phyloP scores from a whole-genome alignment of 1,139 yeast species.

The Suhomyces taliae region DNA sequence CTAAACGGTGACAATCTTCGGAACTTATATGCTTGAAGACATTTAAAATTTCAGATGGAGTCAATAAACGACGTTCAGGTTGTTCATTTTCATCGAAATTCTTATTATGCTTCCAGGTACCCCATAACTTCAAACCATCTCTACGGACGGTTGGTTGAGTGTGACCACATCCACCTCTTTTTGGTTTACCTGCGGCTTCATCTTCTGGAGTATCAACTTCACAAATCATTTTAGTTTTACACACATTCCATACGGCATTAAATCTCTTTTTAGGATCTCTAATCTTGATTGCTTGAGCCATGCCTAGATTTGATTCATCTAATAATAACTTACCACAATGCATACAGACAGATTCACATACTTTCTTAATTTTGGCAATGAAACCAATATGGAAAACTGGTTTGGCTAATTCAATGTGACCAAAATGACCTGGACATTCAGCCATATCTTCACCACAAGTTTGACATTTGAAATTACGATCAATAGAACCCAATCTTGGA shows the following conservation, averaged over 20 bases:
- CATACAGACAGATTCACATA: slow-evolving; percentile 96
- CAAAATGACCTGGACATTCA: slow-evolving; percentile 99
- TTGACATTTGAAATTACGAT: slow-evolving; percentile 95
- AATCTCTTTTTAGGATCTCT: slow-evolving; percentile 95
- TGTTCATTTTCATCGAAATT: slow-evolving; percentile 76
- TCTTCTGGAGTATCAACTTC: slow-evolving; percentile 83
- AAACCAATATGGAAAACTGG: slow-evolving; percentile 98
- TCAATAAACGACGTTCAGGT: slow-evolving; percentile 87
- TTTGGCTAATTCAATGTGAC: slow-evolving; percentile 96
- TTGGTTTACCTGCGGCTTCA: slow-evolving; percentile 43
- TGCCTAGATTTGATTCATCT: slow-evolving; percentile 82
- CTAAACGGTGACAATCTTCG: slow-evolving; percentile 78
- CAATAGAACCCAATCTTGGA: slow-evolving; percentile 95
- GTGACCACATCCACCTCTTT: slow-evolving; percentile 98
- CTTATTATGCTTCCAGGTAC: slow-evolving; percentile 94
- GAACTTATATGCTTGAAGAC: slow-evolving; percentile 89
- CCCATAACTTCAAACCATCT: slow-evolving; percentile 94
- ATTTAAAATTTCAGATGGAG: slow-evolving; percentile 85
- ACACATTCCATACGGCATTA: slow-evolving; percentile 92
- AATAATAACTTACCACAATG: slow-evolving; percentile 93
- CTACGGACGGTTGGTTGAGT: slow-evolving; percentile 94
- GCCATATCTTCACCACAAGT: slow-evolving; percentile 99
- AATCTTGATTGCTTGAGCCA: slow-evolving; percentile 86
- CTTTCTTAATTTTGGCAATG: slow-evolving; percentile 89
- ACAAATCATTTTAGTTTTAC: slow-evolving; percentile 92